Percentiles rank a stretch among this genome's conserved stretches.
phyloP scores from a whole-genome alignment of 176 grass and related monocot genomes.

The Musa acuminata region DNA sequence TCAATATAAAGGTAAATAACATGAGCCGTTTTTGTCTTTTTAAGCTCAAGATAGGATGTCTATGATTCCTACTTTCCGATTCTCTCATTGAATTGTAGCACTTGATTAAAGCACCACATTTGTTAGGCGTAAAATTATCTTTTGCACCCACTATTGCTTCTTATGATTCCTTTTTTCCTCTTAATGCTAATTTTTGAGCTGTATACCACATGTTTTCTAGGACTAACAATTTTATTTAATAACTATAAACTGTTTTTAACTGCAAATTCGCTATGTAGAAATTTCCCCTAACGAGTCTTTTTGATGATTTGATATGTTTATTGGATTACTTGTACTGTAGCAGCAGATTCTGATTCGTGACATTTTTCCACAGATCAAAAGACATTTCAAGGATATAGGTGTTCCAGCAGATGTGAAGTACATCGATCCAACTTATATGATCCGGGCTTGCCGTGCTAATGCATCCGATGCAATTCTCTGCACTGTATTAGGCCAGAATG shows the following conservation, averaged over 20 bases:
- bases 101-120: not conserved
- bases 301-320: not conserved
- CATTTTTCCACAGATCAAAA: slow-evolving; percentile 59
- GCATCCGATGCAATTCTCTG: slow-evolving; percentile 97
- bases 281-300: too few species aligned
- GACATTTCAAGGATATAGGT: slow-evolving; percentile 73
- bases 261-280: not conserved
- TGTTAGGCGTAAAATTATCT: not conserved
- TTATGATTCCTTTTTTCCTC: not conserved
- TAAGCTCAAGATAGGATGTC: not conserved
- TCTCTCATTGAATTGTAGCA: not conserved
- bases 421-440: slow-evolving; percentile 94
- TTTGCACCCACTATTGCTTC: not conserved
- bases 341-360: not conserved
- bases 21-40: not conserved
- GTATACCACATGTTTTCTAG: not conserved
- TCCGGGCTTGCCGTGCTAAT: slow-evolving; percentile 76
- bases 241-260: not conserved
- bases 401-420: slow-evolving; percentile 84
- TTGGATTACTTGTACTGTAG: not conserved
- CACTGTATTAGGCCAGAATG: slow-evolving; percentile 96
- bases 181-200: not conserved
- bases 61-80: not conserved
- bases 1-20: not conserved
- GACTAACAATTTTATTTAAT: not conserved